Evolutionary conservation across 2,329 filamentous ascomycete genomes (phyloP).

Genomic region (Venturia aucupariae): DNA sequence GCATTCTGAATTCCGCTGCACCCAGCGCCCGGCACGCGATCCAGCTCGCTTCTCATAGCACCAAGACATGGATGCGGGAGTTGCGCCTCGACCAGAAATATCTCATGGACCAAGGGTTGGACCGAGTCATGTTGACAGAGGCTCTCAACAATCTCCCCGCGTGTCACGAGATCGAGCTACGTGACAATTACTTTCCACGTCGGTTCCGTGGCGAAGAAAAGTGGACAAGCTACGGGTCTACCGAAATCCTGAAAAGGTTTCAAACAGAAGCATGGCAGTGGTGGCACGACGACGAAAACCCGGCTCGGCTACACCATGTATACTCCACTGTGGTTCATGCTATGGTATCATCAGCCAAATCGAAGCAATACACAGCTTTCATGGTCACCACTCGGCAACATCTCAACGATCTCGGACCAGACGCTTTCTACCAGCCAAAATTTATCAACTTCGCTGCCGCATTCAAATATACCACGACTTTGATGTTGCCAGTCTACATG

Average conservation of each 20-base stretch:
- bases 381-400: neutral
- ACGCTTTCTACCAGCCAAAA: conserved; percentile 2
- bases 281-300: neutral
- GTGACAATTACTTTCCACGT: neutral
- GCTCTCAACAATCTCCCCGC: neutral
- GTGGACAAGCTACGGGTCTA: conserved; percentile 5
- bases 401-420: neutral
- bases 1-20: neutral
- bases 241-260: neutral
- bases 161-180: conserved; percentile 5
- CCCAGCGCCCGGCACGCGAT: neutral
- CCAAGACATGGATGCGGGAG: neutral
- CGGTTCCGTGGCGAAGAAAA: neutral
- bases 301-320: neutral
- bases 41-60: neutral
- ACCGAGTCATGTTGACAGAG: neutral
- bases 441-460: neutral
- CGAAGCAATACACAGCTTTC: neutral
- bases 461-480: neutral
- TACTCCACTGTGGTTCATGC: neutral
- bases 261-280: neutral
- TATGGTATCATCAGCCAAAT: neutral
- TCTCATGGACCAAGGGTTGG: neutral
- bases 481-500: neutral
- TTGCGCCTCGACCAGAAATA: neutral